Evolutionary conservation across 805 yeast species (phyloP).

Genomic region (Wickerhamiella nectarea): DNA sequence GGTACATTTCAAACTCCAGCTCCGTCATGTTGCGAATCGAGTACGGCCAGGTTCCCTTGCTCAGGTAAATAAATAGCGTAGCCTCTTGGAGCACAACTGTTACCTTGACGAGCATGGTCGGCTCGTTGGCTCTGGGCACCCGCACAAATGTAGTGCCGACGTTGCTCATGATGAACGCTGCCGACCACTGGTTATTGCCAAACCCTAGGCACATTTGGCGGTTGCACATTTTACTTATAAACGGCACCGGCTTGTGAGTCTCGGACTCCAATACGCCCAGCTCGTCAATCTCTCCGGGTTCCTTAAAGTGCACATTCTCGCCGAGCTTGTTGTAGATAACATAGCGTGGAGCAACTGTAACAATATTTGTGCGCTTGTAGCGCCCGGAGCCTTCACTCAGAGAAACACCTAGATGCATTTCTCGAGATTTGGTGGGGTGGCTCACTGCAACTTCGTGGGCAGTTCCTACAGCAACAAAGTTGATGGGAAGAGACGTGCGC

Average conservation of each 20-base stretch:
- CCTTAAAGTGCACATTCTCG: conserved; percentile 32
- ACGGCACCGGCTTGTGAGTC: conserved; percentile 45
- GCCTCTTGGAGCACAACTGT: conserved; percentile 70
- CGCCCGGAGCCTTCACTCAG: conserved; percentile 70
- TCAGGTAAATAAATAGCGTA: conserved; percentile 61
- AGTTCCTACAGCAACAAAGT: conserved; percentile 87
- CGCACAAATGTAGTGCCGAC: conserved; percentile 72
- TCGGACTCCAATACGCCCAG: conserved; percentile 32
- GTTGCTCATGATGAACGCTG: conserved; percentile 75
- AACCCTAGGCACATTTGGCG: conserved; percentile 18
- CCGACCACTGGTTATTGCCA: conserved; percentile 57
- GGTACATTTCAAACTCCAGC: conserved; percentile 73
- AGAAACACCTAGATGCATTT: conserved; percentile 57
- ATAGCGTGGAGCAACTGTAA: conserved; percentile 73
- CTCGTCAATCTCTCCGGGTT: conserved; percentile 18
- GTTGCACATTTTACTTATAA: conserved; percentile 27
- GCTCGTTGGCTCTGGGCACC: conserved; percentile 45
- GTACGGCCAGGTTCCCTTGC: conserved; percentile 65
- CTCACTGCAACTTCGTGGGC: conserved; percentile 40
- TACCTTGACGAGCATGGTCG: conserved; percentile 48
- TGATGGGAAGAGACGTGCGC: conserved; percentile 53
- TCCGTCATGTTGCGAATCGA: conserved; percentile 84
- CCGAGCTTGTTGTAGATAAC: conserved; percentile 50
- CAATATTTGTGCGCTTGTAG: conserved; percentile 60
- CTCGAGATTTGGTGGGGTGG: conserved; percentile 28